Base-by-base conservation (phyloP, 176 grass and related monocot species). In the Oryza coarctata region DNA sequence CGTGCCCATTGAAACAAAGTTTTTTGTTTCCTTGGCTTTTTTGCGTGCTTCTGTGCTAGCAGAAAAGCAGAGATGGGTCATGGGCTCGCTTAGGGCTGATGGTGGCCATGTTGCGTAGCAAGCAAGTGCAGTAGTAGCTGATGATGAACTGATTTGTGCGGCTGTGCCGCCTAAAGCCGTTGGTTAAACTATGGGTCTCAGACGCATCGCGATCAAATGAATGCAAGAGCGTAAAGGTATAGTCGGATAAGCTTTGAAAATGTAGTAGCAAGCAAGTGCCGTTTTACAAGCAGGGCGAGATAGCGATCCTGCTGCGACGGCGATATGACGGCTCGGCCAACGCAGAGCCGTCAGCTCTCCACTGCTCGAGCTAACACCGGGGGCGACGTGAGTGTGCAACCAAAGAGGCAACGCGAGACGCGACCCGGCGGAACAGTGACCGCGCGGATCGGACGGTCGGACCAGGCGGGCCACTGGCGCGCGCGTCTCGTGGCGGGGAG, bases 401-500 rank as follows among this genome's bases (percentile, higher is more conserved):
- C 17, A 22, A 52, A 6, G 49, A 0, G 11, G 44, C 26, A 4
- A 47, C 18, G 39, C 14, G 71, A 30, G 15, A 3, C 9, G 29
- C 33, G 64, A 50, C 3, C 71, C 72, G 15, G 3, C 69, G 62
- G 13, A 81, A 69, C 49, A 80, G 70, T 40, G 76, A 84, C 82
- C 23, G 31, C 55, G 38, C 38, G 38, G 38, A 9, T 39, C 38
- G 38, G 38, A 39, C 38, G 36, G 36, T 38, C 36, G 36, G 36
- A 38, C 36, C 36, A 38, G 36, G 7, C 36, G 36, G 36, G 9
- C 36, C 36, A 38, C 36, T 38, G 7, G 38, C 38, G 38, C 9
- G 38, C 38, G 30, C 30, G 32, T 60, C 62, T 77, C 40, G 80
- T 77, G 86, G 79, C 74, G 9, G 40, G 57, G 18, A 71, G 45